These are phyloP conservation scores for Coniochaeta hoffmannii DNA, from an alignment of 2,329 filamentous ascomycete genomes.

Conservation along the genomic window DNA sequence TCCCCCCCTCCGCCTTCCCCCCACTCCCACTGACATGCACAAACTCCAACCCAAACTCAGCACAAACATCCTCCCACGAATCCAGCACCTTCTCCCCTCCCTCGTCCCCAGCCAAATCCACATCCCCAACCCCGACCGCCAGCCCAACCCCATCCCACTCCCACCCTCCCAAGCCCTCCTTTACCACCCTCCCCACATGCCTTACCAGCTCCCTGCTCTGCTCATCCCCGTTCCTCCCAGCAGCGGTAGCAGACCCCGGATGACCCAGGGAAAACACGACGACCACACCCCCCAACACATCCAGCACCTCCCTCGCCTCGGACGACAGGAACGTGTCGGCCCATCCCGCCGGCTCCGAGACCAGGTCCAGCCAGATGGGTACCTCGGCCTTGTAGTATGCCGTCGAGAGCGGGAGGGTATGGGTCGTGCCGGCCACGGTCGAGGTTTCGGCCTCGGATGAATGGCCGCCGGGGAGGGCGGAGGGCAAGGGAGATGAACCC, in stretches of 20 bases:
- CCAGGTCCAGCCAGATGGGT: conserved; percentile 61
- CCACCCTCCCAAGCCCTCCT: conserved; percentile 50
- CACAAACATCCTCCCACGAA: conserved; percentile 55
- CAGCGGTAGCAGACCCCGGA: conserved; percentile 1
- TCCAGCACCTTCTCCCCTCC: conserved; percentile 35
- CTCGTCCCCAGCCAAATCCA: conserved; percentile 4
- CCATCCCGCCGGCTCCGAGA: conserved; percentile 46
- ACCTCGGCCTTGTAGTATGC: conserved; percentile 54
- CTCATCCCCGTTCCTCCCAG: conserved; percentile 4
- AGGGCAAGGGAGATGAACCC: too few species aligned
- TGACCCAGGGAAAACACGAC: conserved; percentile 39
- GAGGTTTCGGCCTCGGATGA: too few species aligned
- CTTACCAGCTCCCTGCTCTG: conserved; percentile 34
- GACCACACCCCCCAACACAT: conserved; percentile 53
- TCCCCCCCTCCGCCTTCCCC: conserved; percentile 12
- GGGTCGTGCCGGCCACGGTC: conserved; percentile 52
- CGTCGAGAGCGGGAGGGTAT: conserved; percentile 47
- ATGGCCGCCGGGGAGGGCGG: too few species aligned
- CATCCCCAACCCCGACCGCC: conserved; percentile 44
- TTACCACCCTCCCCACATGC: conserved; percentile 47
- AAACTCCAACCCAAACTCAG: conserved; percentile 53
- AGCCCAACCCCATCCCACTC: conserved; percentile 58
- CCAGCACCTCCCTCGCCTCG: conserved; percentile 56
- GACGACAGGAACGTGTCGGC: conserved; percentile 48
- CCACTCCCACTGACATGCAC: conserved; percentile 35